Percentiles rank a stretch among this genome's conserved stretches.
Evolutionary conservation across 257 asterid genomes (phyloP).

Genomic region (Ehretia macrophylla): DNA sequence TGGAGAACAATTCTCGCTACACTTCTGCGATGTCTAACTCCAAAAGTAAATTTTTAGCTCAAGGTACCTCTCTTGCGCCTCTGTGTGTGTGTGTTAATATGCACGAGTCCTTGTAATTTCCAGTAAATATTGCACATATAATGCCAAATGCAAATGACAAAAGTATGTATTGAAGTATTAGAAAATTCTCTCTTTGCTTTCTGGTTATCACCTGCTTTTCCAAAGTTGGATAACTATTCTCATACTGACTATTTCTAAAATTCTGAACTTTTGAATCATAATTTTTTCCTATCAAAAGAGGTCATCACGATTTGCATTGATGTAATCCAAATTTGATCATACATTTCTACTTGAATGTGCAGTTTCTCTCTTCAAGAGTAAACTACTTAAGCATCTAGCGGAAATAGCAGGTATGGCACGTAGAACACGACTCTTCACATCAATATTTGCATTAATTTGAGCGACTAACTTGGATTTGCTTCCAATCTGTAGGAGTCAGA

Average conservation of each 20-base stretch:
- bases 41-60: background rate
- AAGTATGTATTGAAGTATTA: no score
- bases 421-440: background rate
- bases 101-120: no score
- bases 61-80: background rate
- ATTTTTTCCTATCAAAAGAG: no score
- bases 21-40: background rate
- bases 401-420: slow-evolving; percentile 10
- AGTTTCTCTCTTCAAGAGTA: slow-evolving; percentile 9
- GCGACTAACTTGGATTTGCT: background rate
- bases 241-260: no score
- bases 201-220: no score
- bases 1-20: slow-evolving; percentile 6
- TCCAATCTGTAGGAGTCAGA: slow-evolving; percentile 9
- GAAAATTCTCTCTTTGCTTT: no score
- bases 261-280: no score
- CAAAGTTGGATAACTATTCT: no score
- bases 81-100: no score
- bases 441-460: background rate
- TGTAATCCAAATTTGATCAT: background rate
- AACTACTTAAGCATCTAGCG: slow-evolving; percentile 7
- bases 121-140: no score
- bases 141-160: no score
- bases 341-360: background rate
- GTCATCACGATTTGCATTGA: no score